phyloP scores from a whole-genome alignment of 176 grass and related monocot species.

The Eleusine indica region DNA sequence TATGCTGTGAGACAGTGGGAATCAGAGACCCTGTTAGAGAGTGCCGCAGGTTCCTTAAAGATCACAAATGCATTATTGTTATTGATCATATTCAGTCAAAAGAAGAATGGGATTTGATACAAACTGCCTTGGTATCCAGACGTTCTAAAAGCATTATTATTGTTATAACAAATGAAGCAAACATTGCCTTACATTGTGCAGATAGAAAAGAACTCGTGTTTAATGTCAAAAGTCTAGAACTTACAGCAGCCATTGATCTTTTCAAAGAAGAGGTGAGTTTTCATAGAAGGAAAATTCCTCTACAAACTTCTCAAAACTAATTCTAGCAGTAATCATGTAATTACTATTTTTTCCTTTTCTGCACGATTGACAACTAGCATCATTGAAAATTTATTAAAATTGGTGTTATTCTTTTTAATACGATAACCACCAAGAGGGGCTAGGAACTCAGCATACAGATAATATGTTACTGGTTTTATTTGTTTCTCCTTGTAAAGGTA shows the following conservation, averaged over 20 bases:
- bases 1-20: too few species aligned
- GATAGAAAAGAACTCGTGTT: not conserved
- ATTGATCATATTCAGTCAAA: not conserved
- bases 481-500: too few species aligned
- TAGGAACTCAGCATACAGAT: too few species aligned
- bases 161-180: not conserved
- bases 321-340: too few species aligned
- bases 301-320: too few species aligned
- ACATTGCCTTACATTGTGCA: not conserved
- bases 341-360: too few species aligned
- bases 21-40: not conserved
- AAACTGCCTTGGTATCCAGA: not conserved
- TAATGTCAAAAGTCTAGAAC: not conserved
- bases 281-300: too few species aligned
- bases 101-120: not conserved
- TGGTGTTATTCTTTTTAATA: too few species aligned
- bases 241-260: not conserved
- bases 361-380: too few species aligned
- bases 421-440: too few species aligned
- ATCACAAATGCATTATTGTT: not conserved
- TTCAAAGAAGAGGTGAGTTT: not conserved
- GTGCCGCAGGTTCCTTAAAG: not conserved
- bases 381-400: too few species aligned
- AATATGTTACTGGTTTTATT: too few species aligned
- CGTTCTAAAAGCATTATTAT: not conserved